Base-by-base conservation (phyloP, 495 filamentous ascomycete genomes). In the Haplographium delicatum region DNA sequence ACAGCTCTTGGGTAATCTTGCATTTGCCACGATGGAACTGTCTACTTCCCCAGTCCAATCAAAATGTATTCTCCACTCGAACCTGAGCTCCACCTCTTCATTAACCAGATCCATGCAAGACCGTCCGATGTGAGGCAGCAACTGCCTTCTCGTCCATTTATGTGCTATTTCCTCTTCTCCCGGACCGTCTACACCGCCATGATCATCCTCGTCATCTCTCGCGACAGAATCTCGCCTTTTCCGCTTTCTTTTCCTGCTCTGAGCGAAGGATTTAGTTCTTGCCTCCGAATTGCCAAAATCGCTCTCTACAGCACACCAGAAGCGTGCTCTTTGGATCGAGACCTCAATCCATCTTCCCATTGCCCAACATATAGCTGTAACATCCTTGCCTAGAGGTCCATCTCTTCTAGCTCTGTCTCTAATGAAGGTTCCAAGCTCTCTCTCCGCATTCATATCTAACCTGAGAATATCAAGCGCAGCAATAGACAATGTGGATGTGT, bases 21-120 rank as follows among this genome's bases (percentile, higher is more conserved):
- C 68, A 50, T 69, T 49, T 23, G 74, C 68, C 2, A 62, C 56
- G 22, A 84, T 59, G 40, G 63, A 63, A 50, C 72, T 79, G 60
- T 74, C 68, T 4, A 78, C 78, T 60, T 84, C 79, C 4, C 81
- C 81, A 0, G 77, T 79, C 79, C 79, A 82, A 57, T 83, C 79
- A 62, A 84, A 82, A 10, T 64, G 58, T 31, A 83, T 77, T 25
- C 57, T 60, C 81, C 81, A 84, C 60, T 66, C 62, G 13, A 80
- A 62, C n/a, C 73, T 66, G 27, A 72, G 44, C 48, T 55, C 61
- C 11, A 57, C 55, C 45, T 42, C 40, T 23, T 64, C 58, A 15
- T 22, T 53, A 1, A 9, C 56, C 11, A 72, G 51, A 19, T 74
- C 73, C 44, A 75, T 59, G 9, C 53, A 60, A 26, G 68, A 70